Evolutionary conservation across 768 basidiomycete species (phyloP).

Genomic region (Russula abietina): DNA sequence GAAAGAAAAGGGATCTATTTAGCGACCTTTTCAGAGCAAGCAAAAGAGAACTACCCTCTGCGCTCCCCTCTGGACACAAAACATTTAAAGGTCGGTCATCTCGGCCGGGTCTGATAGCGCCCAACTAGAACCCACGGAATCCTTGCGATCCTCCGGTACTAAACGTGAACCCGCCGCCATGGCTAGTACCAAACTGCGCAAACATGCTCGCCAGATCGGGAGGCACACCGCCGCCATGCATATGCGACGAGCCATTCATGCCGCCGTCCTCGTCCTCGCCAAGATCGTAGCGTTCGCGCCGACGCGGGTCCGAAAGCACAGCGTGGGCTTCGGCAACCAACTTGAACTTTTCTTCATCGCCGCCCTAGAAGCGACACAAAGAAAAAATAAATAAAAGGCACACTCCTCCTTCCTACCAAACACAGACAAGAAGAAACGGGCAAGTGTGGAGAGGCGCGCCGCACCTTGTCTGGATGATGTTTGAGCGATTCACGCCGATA

Average conservation of each 20-base stretch:
- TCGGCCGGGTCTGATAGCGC: too few relatives aligned
- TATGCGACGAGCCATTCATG: constrained; percentile 33
- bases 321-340: constrained; percentile 76
- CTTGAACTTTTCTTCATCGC: constrained; percentile 96
- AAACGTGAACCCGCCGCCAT: constrained; percentile 9
- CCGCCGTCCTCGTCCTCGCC: constrained; percentile 75
- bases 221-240: constrained; percentile 35
- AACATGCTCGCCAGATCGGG: constrained; percentile 27
- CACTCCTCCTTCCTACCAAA: too few relatives aligned
- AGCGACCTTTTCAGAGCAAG: neutral
- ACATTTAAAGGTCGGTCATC: too few relatives aligned
- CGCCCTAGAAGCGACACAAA: constrained; percentile 48
- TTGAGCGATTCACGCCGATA: constrained; percentile 83
- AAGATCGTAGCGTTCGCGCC: constrained; percentile 70
- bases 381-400: neutral
- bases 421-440: too few relatives aligned
- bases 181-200: constrained; percentile 16
- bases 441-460: too few relatives aligned
- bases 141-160: constrained; percentile 3
- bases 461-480: constrained; percentile 80
- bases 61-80: constrained; percentile 1
- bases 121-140: constrained; percentile 11
- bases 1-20: neutral
- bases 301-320: constrained; percentile 70
- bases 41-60: neutral